phyloP scores from a whole-genome alignment of 768 basidiomycete species.

The Strobilomyces echinocephalus region DNA sequence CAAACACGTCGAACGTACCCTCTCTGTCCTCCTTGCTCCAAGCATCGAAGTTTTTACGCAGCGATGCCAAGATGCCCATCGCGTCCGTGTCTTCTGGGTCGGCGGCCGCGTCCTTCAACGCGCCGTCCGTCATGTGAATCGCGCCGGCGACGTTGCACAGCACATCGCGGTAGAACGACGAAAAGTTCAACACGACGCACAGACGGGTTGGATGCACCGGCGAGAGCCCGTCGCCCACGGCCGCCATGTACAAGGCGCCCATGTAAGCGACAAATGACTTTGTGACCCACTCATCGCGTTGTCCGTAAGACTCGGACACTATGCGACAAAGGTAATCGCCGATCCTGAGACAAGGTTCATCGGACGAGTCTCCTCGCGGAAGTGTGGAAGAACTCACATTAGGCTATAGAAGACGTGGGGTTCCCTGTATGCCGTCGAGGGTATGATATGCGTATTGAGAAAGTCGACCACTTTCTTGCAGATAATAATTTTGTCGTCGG shows the following conservation, averaged over 20 bases:
- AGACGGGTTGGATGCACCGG: too few relatives aligned
- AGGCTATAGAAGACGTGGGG: not conserved
- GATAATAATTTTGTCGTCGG: not conserved
- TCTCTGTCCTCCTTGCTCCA: not conserved
- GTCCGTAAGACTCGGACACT: too few relatives aligned
- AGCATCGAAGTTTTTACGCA: not conserved
- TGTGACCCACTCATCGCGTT: not conserved
- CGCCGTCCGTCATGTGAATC: not conserved
- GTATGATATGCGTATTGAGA: not conserved
- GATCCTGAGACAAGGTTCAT: too few relatives aligned
- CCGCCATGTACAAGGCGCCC: too few relatives aligned
- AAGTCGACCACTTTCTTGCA: not conserved
- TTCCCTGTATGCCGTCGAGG: not conserved
- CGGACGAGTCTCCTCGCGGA: too few relatives aligned
- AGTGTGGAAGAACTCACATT: not conserved
- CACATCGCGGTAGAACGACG: not conserved
- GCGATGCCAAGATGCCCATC: not conserved
- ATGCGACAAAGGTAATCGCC: too few relatives aligned
- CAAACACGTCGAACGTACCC: not conserved
- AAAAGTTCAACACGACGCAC: too few relatives aligned
- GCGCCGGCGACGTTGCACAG: not conserved
- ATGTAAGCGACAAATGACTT: too few relatives aligned
- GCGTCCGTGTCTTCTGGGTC: not conserved
- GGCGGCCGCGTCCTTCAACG: not conserved
- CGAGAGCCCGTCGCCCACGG: too few relatives aligned